These are phyloP conservation scores for Cubamyces sp. DNA, from an alignment of 768 basidiomycete species.

Conservation along the genomic window DNA sequence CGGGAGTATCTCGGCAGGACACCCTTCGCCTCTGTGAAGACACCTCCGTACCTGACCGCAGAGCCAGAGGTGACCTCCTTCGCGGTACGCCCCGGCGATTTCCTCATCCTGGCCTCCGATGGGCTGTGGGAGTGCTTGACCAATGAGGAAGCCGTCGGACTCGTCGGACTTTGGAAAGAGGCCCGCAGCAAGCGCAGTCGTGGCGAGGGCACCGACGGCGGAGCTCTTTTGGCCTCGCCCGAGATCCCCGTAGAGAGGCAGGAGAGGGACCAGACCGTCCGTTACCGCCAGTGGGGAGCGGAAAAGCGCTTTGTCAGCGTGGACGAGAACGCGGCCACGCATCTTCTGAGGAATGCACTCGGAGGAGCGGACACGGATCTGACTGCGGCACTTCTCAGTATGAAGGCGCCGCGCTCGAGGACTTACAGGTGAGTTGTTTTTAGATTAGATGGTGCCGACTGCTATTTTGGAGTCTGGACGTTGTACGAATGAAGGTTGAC, in stretches of 20 bases:
- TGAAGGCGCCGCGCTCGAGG: constrained; percentile 43
- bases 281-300: constrained; percentile 42
- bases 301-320: constrained; percentile 45
- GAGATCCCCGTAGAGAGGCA: constrained; percentile 39
- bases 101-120: constrained; percentile 55
- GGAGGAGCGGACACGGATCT: constrained; percentile 54
- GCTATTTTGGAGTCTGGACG: background rate
- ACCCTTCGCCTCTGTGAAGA: constrained; percentile 39
- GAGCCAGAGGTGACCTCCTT: constrained; percentile 54
- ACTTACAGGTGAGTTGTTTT: constrained; percentile 41
- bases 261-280: constrained; percentile 38
- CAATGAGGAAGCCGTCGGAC: constrained; percentile 57
- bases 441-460: background rate
- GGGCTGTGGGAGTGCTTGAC: constrained; percentile 59
- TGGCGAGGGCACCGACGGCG: constrained; percentile 2
- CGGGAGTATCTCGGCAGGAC: constrained; percentile 41
- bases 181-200: constrained; percentile 23
- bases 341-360: constrained; percentile 57
- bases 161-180: constrained; percentile 54
- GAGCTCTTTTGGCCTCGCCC: constrained; percentile 7
- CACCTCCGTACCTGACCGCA: constrained; percentile 56
- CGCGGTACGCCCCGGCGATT: constrained; percentile 49
- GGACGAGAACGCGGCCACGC: constrained; percentile 51
- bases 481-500: background rate
- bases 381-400: constrained; percentile 42